Conservation (phyloP, 208 protist genomes). For the Porcisia hertigi region DNA sequence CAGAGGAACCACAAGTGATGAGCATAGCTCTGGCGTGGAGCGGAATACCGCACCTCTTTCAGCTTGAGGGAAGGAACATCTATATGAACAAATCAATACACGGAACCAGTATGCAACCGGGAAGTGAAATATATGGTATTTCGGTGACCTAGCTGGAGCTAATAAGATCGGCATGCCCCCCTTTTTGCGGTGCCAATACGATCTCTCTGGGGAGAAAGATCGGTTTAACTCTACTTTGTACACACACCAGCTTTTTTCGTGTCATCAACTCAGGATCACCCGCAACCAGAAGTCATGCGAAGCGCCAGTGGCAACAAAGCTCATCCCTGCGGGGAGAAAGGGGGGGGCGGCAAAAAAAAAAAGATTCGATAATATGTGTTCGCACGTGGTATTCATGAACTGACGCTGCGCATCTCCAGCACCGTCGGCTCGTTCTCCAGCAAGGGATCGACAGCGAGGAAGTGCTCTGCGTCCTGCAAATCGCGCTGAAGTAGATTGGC, state of each 20-base stretch:
- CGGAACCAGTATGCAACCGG: not conserved
- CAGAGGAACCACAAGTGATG: not conserved
- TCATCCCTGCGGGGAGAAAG: not conserved
- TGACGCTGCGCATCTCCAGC: slow-evolving; percentile 8
- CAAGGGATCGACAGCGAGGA: slow-evolving; percentile 48
- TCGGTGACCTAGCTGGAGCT: not conserved
- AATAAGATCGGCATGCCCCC: not conserved
- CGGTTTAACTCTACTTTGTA: not conserved
- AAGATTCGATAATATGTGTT: not conserved
- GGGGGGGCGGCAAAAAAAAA: not conserved
- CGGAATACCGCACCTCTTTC: not conserved
- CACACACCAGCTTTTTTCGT: not conserved
- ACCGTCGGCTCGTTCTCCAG: slow-evolving; percentile 38
- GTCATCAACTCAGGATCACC: not conserved
- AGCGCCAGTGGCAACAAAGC: not conserved
- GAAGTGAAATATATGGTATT: not conserved
- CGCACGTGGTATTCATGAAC: slow-evolving; percentile 1
- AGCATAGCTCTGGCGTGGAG: not conserved
- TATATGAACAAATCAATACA: not conserved
- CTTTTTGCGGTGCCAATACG: not conserved
- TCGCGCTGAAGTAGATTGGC: slow-evolving; percentile 66
- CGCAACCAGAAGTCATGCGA: not conserved
- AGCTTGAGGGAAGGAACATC: not conserved
- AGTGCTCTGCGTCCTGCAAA: slow-evolving; percentile 74
- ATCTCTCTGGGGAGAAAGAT: not conserved